These are phyloP conservation scores for Pseudoscleropodium purum DNA, from an alignment of 225 moss, liverwort and hornwort species.

Conservation along the genomic window DNA sequence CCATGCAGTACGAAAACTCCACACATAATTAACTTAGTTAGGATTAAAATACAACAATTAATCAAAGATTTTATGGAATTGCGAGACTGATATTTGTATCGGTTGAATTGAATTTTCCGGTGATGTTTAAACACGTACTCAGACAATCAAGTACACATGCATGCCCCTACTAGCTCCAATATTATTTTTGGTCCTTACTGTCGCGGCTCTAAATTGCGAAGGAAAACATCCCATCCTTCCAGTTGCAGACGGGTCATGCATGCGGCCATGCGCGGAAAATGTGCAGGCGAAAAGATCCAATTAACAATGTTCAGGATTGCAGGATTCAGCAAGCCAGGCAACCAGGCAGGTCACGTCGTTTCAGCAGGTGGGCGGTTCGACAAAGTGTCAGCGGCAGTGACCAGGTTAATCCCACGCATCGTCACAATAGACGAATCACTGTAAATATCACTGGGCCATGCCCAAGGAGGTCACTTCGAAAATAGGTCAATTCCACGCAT, in stretches of 20 bases:
- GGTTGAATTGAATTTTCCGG: background rate
- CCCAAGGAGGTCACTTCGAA: too few relatives aligned
- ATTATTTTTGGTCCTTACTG: too few relatives aligned
- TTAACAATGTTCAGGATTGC: background rate
- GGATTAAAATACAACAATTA: background rate
- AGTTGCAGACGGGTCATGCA: too few relatives aligned
- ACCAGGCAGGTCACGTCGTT: background rate
- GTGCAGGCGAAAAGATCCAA: too few relatives aligned
- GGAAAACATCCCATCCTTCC: too few relatives aligned
- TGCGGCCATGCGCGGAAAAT: too few relatives aligned
- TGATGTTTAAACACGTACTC: background rate
- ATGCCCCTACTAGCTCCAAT: too few relatives aligned
- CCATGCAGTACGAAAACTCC: background rate
- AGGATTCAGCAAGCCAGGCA: too few relatives aligned
- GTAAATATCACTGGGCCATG: too few relatives aligned
- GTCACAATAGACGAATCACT: background rate
- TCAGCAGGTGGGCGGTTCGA: background rate
- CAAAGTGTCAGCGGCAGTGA: background rate
- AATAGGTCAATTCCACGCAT: background rate
- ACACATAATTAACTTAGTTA: background rate
- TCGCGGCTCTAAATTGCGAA: too few relatives aligned
- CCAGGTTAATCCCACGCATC: background rate
- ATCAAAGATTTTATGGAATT: background rate
- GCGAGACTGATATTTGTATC: too few relatives aligned
- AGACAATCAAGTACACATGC: background rate